Base-by-base conservation (phyloP, 306 rosid genomes). In the Canavalia gladiata region DNA sequence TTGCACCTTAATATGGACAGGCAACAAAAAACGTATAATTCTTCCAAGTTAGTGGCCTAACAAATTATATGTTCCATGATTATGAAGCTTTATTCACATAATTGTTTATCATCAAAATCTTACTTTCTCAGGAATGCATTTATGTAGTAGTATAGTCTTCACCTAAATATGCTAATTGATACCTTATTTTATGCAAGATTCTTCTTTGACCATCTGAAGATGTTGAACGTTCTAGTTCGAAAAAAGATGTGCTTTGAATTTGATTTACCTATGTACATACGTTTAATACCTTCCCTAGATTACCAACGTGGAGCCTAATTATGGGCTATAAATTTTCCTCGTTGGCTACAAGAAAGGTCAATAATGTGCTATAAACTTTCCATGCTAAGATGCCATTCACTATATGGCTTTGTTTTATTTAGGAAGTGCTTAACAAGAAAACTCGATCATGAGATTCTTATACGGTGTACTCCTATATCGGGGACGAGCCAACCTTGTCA, bases 1-100 rank as follows among this genome's bases (percentile, higher is more conserved):
- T 49, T 69, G 8, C 75, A 68, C 57, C 9, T 68, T 67, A 54
- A 42, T 67, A 41, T 54, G 66, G 57, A 33, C 41, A 66, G 69
- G 82, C 69, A 79, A 12, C 28, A 18, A 62, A 72, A 71, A 62
- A 6, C 13, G 50, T 18, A 51, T 37, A 46, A 49, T 2, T 69
- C 59, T 30, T 80, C 50, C 30, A 11, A 29, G 46, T 59, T 29
- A 39, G 65, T 71, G 71, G 64, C 78, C 43, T 10, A 71, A 2
- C 51, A 79, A 13, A 31, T 10, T 29, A 30, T 31, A 12, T 33
- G 57, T 30, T 9, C 30, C 52, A 69, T 12, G 34, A 71, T 11
- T 30, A 46, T 31, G 47, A 71, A n/a, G n/a, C 50, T 58, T 74
- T 43, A 73, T 55, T 71, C 29, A 39, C 47, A 58, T 58, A 56